These are phyloP conservation scores for Vaccinium corymbosum DNA, from an alignment of 148 eudicot genomes.

Conservation along the genomic window DNA sequence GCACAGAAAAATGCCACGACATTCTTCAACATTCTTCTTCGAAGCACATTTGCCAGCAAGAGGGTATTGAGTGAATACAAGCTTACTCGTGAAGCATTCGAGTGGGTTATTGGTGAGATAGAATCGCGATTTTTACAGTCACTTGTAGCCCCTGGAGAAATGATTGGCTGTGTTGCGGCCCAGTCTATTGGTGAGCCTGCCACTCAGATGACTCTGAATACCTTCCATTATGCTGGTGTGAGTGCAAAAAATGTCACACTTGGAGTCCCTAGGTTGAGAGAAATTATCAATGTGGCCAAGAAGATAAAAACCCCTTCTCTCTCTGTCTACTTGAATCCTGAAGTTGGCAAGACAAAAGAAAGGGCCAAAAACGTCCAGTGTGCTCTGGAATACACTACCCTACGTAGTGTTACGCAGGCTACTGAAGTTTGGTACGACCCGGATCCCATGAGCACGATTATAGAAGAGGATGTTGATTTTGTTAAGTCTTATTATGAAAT, in stretches of 20 bases:
- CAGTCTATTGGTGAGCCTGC: constrained; percentile 99
- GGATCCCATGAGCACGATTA: constrained; percentile 87
- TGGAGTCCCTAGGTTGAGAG: constrained; percentile 98
- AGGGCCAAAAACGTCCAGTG: constrained; percentile 94
- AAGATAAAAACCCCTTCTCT: constrained; percentile 96
- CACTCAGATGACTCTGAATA: constrained; percentile 96
- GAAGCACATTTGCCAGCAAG: constrained; percentile 91
- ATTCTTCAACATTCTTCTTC: constrained; percentile 86
- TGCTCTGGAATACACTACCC: constrained; percentile 85
- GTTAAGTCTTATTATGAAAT: constrained; percentile 94
- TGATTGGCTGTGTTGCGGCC: constrained; percentile 99
- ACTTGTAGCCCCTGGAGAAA: constrained; percentile 96
- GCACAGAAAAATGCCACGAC: constrained; percentile 97
- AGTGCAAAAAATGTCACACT: constrained; percentile 99
- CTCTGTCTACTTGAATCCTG: constrained; percentile 85
- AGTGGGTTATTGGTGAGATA: constrained; percentile 97
- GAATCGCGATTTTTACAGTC: constrained; percentile 95
- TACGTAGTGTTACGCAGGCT: constrained; percentile 97
- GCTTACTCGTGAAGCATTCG: constrained; percentile 91
- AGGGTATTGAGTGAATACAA: constrained; percentile 88
- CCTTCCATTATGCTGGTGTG: constrained; percentile 99
- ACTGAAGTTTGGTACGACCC: constrained; percentile 99
- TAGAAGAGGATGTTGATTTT: constrained; percentile 91
- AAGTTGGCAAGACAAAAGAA: constrained; percentile 69
- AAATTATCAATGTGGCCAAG: constrained; percentile 95